These are phyloP conservation scores for Kluyveromyces wickerhamii DNA, from an alignment of 805 yeast species.

Conservation along the genomic window DNA sequence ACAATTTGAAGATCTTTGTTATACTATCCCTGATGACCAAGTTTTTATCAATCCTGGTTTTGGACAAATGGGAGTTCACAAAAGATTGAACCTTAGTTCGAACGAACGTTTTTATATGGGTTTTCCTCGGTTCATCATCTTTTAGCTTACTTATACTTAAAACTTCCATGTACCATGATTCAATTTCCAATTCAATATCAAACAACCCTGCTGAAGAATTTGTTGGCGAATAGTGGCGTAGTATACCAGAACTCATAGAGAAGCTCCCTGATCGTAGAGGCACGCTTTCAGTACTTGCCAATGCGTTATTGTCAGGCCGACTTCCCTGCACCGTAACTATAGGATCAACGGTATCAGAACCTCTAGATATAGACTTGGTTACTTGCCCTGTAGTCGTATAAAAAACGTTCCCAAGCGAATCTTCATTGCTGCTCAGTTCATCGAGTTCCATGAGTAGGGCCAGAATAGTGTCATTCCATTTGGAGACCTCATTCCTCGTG, in stretches of 20 bases:
- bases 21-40: conserved; percentile 28
- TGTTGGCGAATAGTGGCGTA: background rate
- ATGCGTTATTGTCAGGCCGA: conserved; percentile 2
- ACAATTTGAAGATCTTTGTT: conserved; percentile 64
- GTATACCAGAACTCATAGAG: background rate
- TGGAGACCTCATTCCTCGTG: conserved; percentile 79
- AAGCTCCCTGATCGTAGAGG: background rate
- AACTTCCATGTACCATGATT: conserved; percentile 29
- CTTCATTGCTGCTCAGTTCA: conserved; percentile 20
- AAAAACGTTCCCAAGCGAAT: background rate
- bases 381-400: conserved; percentile 5
- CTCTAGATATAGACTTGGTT: conserved; percentile 1
- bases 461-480: conserved; percentile 59
- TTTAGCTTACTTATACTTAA: conserved; percentile 25
- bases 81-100: conserved; percentile 18
- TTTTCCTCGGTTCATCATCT: conserved; percentile 22
- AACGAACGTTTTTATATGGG: conserved; percentile 19
- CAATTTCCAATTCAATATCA: conserved; percentile 23
- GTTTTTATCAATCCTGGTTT: conserved; percentile 15
- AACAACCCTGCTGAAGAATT: conserved; percentile 8
- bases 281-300: background rate
- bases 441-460: conserved; percentile 23
- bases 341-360: conserved; percentile 1
- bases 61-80: conserved; percentile 11
- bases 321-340: background rate